Percentiles rank a stretch among this genome's conserved stretches.
Evolutionary conservation across 352 stramenopile genomes (phyloP).

Genomic region (Phytophthora aleatoria): DNA sequence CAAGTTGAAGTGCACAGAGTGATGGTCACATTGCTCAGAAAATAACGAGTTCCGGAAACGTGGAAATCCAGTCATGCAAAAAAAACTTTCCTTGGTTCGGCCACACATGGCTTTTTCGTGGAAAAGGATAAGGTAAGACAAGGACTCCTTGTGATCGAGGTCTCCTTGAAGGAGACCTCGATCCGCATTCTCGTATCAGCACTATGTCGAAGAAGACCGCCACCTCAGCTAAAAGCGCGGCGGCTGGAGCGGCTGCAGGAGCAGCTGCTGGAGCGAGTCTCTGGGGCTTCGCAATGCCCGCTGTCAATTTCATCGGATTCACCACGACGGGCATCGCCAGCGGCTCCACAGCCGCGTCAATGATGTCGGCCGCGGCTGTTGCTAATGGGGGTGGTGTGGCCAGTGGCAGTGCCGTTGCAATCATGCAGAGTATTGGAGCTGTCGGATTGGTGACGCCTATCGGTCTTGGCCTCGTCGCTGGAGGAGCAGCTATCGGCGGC

Average conservation of each 20-base stretch:
- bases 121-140: too few species aligned
- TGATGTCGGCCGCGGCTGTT: constrained; percentile 63
- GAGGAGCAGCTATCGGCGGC: constrained; percentile 14
- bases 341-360: constrained; percentile 46
- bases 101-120: too few species aligned
- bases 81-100: too few species aligned
- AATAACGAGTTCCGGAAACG: neutral
- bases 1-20: constrained; percentile 11
- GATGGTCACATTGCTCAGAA: constrained; percentile 2
- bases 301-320: constrained; percentile 47
- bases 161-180: too few species aligned
- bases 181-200: neutral
- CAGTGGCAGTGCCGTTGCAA: constrained; percentile 41
- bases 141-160: too few species aligned
- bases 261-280: constrained; percentile 26
- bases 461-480: constrained; percentile 30
- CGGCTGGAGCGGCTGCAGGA: constrained; percentile 24
- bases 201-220: constrained; percentile 11
- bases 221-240: neutral
- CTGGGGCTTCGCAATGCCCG: constrained; percentile 30
- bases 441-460: constrained; percentile 43
- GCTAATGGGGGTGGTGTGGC: constrained; percentile 53
- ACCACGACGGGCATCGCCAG: constrained; percentile 40
- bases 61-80: too few species aligned
- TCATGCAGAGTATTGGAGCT: constrained; percentile 56